phyloP scores from a whole-genome alignment of 2,329 filamentous ascomycete genomes.

The Penicillium decumbens region DNA sequence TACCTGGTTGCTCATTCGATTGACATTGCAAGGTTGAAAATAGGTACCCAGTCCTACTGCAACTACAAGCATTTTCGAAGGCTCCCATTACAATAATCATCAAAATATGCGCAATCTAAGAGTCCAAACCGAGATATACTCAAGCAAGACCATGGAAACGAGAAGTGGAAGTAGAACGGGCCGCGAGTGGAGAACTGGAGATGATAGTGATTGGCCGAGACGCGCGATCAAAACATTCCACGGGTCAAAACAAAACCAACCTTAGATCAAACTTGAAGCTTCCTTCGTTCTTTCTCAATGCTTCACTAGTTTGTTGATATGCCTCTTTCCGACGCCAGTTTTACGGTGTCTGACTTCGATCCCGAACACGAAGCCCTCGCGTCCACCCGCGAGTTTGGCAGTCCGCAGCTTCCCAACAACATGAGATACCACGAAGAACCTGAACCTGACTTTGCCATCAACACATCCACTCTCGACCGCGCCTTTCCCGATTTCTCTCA shows the following conservation, averaged over 20 bases:
- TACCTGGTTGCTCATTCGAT: no score
- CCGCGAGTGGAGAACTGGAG: neutral
- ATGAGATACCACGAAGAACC: conserved; percentile 24
- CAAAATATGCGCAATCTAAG: no score
- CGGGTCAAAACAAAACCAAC: conserved; percentile 13
- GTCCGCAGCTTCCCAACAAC: conserved; percentile 24
- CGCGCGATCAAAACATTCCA: conserved; percentile 18
- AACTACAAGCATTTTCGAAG: no score
- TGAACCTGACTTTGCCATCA: conserved; percentile 43
- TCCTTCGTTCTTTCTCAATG: neutral
- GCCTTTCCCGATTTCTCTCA: conserved; percentile 49
- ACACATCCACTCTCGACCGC: conserved; percentile 45
- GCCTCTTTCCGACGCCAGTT: conserved; percentile 26
- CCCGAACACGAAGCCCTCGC: conserved; percentile 42
- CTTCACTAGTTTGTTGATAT: conserved; percentile 9
- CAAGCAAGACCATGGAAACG: neutral
- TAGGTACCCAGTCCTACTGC: no score
- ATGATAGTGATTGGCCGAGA: conserved; percentile 10
- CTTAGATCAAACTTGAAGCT: conserved; percentile 1
- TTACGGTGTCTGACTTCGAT: conserved; percentile 39
- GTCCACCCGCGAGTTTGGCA: conserved; percentile 36
- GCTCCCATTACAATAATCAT: no score
- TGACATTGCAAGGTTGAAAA: no score
- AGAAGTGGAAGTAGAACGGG: conserved; percentile 2
- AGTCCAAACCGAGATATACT: no score